A percentile compares a stretch with the other conserved stretches of the same genome.
Evolutionary conservation across 176 grass and related monocot genomes (phyloP).

Genomic region (Pontederia crassipes): DNA sequence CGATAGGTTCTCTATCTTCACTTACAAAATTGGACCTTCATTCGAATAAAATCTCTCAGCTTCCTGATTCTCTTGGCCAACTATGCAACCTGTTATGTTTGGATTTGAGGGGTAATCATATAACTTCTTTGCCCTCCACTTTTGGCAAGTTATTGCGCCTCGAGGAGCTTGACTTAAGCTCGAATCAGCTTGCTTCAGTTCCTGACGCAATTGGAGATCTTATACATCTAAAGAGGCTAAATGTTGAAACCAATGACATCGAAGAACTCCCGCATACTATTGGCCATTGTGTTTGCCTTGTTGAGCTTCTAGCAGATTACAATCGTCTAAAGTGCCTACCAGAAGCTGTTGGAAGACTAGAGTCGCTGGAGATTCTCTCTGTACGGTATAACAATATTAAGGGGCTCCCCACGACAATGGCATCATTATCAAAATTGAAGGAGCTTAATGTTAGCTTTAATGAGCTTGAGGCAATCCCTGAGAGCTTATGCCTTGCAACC

Average conservation of each 20-base stretch:
- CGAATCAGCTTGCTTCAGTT: constrained; percentile 53
- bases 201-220: constrained; percentile 74
- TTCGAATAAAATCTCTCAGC: constrained; percentile 71
- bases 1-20: constrained; percentile 64
- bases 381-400: constrained; percentile 94
- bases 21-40: constrained; percentile 81
- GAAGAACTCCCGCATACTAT: constrained; percentile 94
- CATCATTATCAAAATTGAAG: constrained; percentile 55
- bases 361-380: constrained; percentile 60
- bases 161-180: constrained; percentile 67
- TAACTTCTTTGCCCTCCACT: constrained; percentile 60
- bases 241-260: constrained; percentile 84
- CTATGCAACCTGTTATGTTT: constrained; percentile 62
- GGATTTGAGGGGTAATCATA: constrained; percentile 61
- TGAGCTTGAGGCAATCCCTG: constrained; percentile 71
- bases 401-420: constrained; percentile 76
- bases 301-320: constrained; percentile 76
- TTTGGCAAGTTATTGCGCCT: constrained; percentile 65
- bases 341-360: constrained; percentile 87
- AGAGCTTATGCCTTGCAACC: constrained; percentile 74
- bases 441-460: constrained; percentile 96
- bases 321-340: constrained; percentile 92
- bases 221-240: constrained; percentile 59
- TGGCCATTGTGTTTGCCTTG: constrained; percentile 64
- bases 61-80: constrained; percentile 79